These are phyloP conservation scores for Tuber calosporum DNA, from an alignment of 495 filamentous ascomycete genomes.

Conservation along the genomic window DNA sequence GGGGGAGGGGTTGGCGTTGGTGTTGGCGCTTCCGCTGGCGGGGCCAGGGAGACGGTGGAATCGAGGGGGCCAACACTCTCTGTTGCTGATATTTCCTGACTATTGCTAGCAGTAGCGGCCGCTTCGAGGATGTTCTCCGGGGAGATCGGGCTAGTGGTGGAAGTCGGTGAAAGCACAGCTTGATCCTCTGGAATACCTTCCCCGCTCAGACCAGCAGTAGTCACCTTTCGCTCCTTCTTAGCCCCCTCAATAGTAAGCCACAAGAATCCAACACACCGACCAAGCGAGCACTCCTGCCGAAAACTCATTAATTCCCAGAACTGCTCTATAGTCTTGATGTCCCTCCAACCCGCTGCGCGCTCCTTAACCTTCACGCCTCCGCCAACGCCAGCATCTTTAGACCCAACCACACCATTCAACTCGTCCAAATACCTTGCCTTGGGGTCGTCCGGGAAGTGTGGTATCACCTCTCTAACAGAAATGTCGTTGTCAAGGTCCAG, in stretches of 20 bases:
- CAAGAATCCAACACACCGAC: slow-evolving; percentile 82
- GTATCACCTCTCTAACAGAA: slow-evolving; percentile 67
- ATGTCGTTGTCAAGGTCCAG: slow-evolving; percentile 52
- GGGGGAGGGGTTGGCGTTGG: slow-evolving; percentile 9
- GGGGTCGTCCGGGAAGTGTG: slow-evolving; percentile 89
- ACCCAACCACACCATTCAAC: slow-evolving; percentile 57
- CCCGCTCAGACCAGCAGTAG: not conserved
- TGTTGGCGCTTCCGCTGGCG: slow-evolving; percentile 7
- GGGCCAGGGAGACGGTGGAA: not conserved
- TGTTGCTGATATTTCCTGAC: slow-evolving; percentile 10
- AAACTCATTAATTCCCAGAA: slow-evolving; percentile 99
- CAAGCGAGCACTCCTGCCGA: slow-evolving; percentile 88
- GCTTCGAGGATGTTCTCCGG: slow-evolving; percentile 6
- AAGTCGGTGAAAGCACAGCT: not conserved
- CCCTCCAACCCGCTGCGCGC: slow-evolving; percentile 66
- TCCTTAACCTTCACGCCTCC: slow-evolving; percentile 36
- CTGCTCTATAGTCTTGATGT: slow-evolving; percentile 70
- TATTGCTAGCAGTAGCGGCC: not conserved
- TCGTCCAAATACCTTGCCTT: slow-evolving; percentile 88
- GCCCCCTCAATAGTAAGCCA: slow-evolving; percentile 76
- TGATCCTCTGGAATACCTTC: slow-evolving; percentile 12
- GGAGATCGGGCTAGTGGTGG: not conserved
- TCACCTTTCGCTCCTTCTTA: slow-evolving; percentile 39
- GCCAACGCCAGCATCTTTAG: slow-evolving; percentile 50
- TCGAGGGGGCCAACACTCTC: slow-evolving; percentile 1